Evolutionary conservation across 768 basidiomycete species (phyloP).

Genomic region (Boletus insuetus): DNA sequence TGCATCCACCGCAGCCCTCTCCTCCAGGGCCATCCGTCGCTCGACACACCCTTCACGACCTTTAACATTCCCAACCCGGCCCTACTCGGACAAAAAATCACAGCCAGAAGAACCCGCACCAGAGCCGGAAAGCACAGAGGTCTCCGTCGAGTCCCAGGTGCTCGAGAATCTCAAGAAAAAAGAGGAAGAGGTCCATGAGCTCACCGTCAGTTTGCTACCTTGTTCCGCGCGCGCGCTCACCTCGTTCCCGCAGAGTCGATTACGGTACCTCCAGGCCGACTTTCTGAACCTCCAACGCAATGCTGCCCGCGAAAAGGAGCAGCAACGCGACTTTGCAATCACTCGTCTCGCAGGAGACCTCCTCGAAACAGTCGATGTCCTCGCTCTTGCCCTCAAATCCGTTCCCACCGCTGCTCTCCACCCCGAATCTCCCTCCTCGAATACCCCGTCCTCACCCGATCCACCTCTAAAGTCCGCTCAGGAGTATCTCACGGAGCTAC

Average conservation of each 20-base stretch:
- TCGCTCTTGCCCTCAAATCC: slow-evolving; percentile 79
- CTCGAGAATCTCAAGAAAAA: slow-evolving; percentile 71
- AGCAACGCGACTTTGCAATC: slow-evolving; percentile 92
- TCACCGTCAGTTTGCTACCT: slow-evolving; percentile 58
- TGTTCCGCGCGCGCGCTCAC: slow-evolving; percentile 6
- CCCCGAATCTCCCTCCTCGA: slow-evolving; percentile 22
- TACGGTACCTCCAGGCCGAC: slow-evolving; percentile 92
- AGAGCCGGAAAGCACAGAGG: slow-evolving; percentile 18
- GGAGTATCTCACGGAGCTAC: slow-evolving; percentile 64
- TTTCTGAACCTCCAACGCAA: slow-evolving; percentile 94
- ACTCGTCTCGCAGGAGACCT: slow-evolving; percentile 87
- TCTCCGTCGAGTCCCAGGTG: slow-evolving; percentile 37
- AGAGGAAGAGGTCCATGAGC: slow-evolving; percentile 76
- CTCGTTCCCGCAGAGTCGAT: slow-evolving; percentile 59
- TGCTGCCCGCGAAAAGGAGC: slow-evolving; percentile 85
- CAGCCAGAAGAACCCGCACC: slow-evolving; percentile 16
- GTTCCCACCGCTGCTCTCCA: slow-evolving; percentile 53
- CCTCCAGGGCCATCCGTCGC: slow-evolving; percentile 46
- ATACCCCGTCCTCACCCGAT: slow-evolving; percentile 28
- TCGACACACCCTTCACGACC: slow-evolving; percentile 28
- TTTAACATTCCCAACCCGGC: slow-evolving; percentile 34
- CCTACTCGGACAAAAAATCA: slow-evolving; percentile 58
- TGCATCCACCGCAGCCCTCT: slow-evolving; percentile 56
- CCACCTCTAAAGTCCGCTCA: slow-evolving; percentile 49
- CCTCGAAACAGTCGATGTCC: slow-evolving; percentile 88